These are phyloP conservation scores for Asparagopsis taxiformis DNA, from an alignment of 31 red algal species.

Conservation along the genomic window DNA sequence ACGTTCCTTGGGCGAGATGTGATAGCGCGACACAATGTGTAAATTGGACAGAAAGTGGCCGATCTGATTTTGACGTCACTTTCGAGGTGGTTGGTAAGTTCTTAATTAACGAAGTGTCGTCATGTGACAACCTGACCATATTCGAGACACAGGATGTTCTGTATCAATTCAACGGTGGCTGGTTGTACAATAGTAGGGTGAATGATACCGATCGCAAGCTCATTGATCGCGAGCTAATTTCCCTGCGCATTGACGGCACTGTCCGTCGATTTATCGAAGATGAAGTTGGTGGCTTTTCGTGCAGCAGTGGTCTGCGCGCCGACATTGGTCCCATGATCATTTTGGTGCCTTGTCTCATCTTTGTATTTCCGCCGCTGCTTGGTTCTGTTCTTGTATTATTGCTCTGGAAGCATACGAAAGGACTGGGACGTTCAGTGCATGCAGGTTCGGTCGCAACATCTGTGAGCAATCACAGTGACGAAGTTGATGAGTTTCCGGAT, in stretches of 20 bases:
- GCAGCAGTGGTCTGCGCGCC: neutral
- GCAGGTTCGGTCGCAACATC: no score
- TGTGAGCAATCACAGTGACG: no score
- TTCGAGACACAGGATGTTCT: conserved; percentile 50
- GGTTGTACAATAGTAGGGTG: conserved; percentile 37
- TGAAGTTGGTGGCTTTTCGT: conserved; percentile 1
- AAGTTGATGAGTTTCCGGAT: no score
- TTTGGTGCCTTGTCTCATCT: conserved; percentile 30
- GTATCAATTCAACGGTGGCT: conserved; percentile 55
- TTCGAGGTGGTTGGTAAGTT: conserved; percentile 32
- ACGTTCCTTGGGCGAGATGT: conserved; percentile 17
- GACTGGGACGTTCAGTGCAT: no score
- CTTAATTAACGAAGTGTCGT: conserved; percentile 10
- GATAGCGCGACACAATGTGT: conserved; percentile 19
- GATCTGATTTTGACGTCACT: conserved; percentile 28
- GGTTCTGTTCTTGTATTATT: conserved; percentile 27
- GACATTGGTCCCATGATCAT: conserved; percentile 49
- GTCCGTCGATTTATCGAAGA: conserved; percentile 17
- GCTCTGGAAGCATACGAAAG: conserved; percentile 22
- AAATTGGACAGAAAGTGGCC: neutral
- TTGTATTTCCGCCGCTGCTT: conserved; percentile 45
- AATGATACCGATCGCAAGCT: neutral
- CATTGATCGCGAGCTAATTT: conserved; percentile 41
- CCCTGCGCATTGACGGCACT: conserved; percentile 28
- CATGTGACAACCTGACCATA: conserved; percentile 24